Percentiles rank a stretch among this genome's conserved stretches.
Conservation (phyloP, 2,329 filamentous ascomycete genomes). For the Colletotrichum salicis region DNA sequence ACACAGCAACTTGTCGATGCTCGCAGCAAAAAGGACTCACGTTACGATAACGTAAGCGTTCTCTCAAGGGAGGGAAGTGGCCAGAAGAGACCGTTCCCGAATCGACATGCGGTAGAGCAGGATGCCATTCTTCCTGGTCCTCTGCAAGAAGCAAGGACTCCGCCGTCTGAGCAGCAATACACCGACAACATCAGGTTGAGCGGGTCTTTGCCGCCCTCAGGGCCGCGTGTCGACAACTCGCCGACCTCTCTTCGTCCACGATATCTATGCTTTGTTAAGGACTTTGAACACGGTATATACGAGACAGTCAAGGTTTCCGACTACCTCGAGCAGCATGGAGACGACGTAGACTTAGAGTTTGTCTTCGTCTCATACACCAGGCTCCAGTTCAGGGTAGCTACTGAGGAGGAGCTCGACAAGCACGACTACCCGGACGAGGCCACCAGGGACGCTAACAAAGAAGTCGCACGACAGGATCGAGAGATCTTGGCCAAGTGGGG, state of each 20-base stretch:
- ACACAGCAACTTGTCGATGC: not conserved
- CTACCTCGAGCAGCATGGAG: slow-evolving; percentile 38
- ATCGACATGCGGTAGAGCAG: not conserved
- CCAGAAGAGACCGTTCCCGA: not conserved
- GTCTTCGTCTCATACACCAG: slow-evolving; percentile 54
- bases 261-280: slow-evolving; percentile 41
- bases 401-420: slow-evolving; percentile 33
- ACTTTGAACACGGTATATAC: slow-evolving; percentile 28
- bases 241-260: slow-evolving; percentile 23
- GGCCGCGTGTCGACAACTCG: not conserved
- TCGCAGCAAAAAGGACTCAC: not conserved
- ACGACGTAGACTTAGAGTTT: slow-evolving; percentile 44
- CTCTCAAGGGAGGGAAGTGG: not conserved
- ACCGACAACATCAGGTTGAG: not conserved
- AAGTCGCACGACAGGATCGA: slow-evolving; percentile 39
- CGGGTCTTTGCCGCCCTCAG: not conserved
- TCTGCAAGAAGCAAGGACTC: not conserved
- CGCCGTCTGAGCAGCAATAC: not conserved
- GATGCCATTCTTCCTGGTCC: not conserved
- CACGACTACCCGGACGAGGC: slow-evolving; percentile 33
- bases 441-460: slow-evolving; percentile 34
- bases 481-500: slow-evolving; percentile 47
- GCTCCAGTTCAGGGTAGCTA: slow-evolving; percentile 49
- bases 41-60: not conserved
- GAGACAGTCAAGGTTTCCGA: slow-evolving; percentile 41